Evolutionary conservation across 2,329 filamentous ascomycete genomes (phyloP).

Genomic region (Pezicula neosporulosa): DNA sequence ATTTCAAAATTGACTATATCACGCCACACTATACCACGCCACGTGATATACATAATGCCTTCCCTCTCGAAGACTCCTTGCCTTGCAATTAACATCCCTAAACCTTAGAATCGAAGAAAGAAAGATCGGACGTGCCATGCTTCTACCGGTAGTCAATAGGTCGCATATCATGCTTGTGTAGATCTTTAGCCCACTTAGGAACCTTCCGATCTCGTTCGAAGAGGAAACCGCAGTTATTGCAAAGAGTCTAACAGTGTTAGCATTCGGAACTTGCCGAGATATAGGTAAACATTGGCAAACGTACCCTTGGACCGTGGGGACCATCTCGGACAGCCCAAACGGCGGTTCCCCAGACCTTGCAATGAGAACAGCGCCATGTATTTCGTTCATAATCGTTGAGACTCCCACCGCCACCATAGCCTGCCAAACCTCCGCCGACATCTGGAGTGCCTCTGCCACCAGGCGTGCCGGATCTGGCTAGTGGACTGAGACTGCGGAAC

Average conservation of each 20-base stretch:
- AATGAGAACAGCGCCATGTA: conserved; percentile 86
- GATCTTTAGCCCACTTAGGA: conserved; percentile 70
- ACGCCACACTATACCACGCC: conserved; percentile 3
- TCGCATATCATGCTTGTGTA: conserved; percentile 46
- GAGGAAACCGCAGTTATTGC: conserved; percentile 87
- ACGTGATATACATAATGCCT: conserved; percentile 9
- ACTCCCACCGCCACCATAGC: conserved; percentile 50
- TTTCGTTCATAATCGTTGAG: conserved; percentile 75
- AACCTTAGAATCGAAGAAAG: conserved; percentile 1
- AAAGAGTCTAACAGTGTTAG: conserved; percentile 57
- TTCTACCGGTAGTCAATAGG: conserved; percentile 26
- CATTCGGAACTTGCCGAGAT: conserved; percentile 5
- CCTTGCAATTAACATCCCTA: conserved; percentile 9
- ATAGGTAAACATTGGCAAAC: conserved; percentile 30
- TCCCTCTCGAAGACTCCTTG: conserved; percentile 12
- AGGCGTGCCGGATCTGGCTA: conserved; percentile 64
- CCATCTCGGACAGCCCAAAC: conserved; percentile 96
- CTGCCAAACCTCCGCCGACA: conserved; percentile 65
- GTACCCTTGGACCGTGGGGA: conserved; percentile 76
- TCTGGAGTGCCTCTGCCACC: conserved; percentile 79
- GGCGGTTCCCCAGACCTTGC: conserved; percentile 79
- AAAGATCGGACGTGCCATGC: not conserved
- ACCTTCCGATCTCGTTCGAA: conserved; percentile 85
- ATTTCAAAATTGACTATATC: not conserved
- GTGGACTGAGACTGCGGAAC: conserved; percentile 83